Percentiles rank a stretch among this genome's conserved stretches.
These are phyloP conservation scores for Daphne laureola DNA, from an alignment of 441 rosid species.

Conservation along the genomic window DNA sequence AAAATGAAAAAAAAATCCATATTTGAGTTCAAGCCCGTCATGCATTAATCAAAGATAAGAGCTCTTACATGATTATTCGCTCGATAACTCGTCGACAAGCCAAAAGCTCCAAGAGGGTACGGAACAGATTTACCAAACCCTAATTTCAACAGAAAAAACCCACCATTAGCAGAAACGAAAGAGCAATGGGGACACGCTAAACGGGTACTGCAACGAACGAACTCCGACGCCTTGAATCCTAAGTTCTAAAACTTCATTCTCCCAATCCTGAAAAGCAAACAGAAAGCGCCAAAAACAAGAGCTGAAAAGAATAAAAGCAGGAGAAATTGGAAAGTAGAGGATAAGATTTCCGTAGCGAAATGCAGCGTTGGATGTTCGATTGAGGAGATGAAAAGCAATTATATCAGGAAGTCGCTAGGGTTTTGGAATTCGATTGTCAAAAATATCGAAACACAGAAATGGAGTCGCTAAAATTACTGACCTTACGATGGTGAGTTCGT, in stretches of 20 bases:
- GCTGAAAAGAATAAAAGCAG: conserved; percentile 1
- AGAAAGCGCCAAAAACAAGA: conserved; percentile 3
- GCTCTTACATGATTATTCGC: conserved; percentile 25
- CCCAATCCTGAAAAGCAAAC: conserved; percentile 15
- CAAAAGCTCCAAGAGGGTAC: conserved; percentile 11
- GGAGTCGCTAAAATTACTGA: too few species aligned
- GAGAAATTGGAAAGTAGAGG: not conserved
- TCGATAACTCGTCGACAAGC: conserved; percentile 14
- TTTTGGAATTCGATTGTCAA: conserved; percentile 8
- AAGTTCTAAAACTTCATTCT: conserved; percentile 9
- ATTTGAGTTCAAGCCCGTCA: too few species aligned
- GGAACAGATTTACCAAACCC: conserved; percentile 32
- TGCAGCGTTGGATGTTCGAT: conserved; percentile 1
- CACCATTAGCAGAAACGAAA: conserved; percentile 27
- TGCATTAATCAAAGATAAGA: too few species aligned
- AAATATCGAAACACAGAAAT: conserved; percentile 3
- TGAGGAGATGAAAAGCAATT: not conserved
- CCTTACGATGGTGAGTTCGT: too few species aligned
- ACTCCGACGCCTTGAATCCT: conserved; percentile 1
- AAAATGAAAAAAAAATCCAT: too few species aligned
- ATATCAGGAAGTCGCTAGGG: conserved; percentile 16
- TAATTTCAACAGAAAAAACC: conserved; percentile 38
- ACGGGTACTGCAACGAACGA: conserved; percentile 1
- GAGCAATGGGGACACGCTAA: conserved; percentile 8
- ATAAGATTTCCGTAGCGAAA: not conserved